Evolutionary conservation across 75 land plant species (phyloP), one percentile per base, ranked within the genome.

Genomic region (Selaginella tamariscina): DNA sequence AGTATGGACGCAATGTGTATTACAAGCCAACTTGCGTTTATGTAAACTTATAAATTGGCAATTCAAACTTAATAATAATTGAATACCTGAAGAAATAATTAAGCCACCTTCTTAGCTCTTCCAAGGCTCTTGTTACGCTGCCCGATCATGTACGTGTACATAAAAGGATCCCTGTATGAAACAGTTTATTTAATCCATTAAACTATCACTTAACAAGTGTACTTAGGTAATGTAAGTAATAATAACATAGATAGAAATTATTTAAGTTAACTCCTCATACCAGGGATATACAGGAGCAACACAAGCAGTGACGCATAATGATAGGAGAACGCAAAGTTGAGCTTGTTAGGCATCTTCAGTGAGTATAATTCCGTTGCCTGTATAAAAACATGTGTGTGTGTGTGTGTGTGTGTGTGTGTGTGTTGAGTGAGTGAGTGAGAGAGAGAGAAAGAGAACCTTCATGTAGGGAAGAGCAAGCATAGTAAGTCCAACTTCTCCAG

Each of bases 261-360:
- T 39, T 5, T 5, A 15, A 39, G 49, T 39, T 5, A 5, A 15
- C 49, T 39, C 49, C 15, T 39, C 15, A 39, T 60, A 71, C 97
- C 97, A 79, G 98, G 98, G 11, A 83, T 81, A 75, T 93, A 93
- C 27, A 73, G 23, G 24, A 68, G 80, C 32, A 93, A 81, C 11
- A 67, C 78, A 13, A 80, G 31, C 70, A 93, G 56, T 1, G 88
- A 70, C 2, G 82, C 80, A 68, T 82, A 93, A 68, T 76, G 85
- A 70, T 89, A 86, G 71, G 89, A 87, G 56, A 93, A 93, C 2
- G 80, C 80, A 72, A 83, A 89, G 71, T 93, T 93, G 80, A 86
- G 78, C 65, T 84, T 84, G 85, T 93, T 93, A 0, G 98, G 98
- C 98, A 93, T 86, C 70, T 89, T 83, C 0, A 89, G 0, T 65